Evolutionary conservation across 176 grass and related monocot species (phyloP), one percentile per base, ranked within the genome.

Genomic region (Oryza nivara): DNA sequence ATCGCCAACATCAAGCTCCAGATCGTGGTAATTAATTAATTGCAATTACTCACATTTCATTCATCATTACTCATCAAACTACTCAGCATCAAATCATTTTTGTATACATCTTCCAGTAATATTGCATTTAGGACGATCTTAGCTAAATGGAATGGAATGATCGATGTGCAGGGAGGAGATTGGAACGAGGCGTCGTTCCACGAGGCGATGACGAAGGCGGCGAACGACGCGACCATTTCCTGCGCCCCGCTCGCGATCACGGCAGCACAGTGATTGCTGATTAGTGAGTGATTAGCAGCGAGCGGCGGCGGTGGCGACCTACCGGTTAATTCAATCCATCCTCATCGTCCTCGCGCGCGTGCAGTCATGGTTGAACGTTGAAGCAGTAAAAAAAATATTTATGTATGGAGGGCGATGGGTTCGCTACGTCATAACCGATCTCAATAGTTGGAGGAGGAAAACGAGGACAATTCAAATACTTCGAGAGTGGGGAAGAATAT

Each of bases 1-100:
- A 87, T 84, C 75, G 93, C 92, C 58, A 86, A 80, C 84, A 85
- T 99, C 74, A 96, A 92, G 83, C 86, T 99, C 23, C 88, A 86
- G 19, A 89, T 96, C 44, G 44, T 81, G 91, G 95, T 97, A 36
- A 36, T 36, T 36, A 5, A 5, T 3, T 32, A 32, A 32, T 32
- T 32, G 30, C 30, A 32, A 32, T 32, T 36, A 36, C 5, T 36
- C 35, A 36, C 35, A 36, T 36, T 36, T 36, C 35, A 36, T 36
- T 5, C 35, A 36, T 36, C 35, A 36, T 0, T 36, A 36, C 35
- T 0, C 35, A 36, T 4, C 30, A 32, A 32, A 32, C 30, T 32
- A 5, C 35, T 36, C 35, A 26, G 35, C 35, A 36, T 36, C 5
- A 36, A 36, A 36, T 36, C 35, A 36, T 36, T 36, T 34, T 4